A percentile compares a stretch with the other conserved stretches of the same genome.
phyloP scores from a whole-genome alignment of 352 stramenopile genomes.

The Elongisporangium prolatum region DNA sequence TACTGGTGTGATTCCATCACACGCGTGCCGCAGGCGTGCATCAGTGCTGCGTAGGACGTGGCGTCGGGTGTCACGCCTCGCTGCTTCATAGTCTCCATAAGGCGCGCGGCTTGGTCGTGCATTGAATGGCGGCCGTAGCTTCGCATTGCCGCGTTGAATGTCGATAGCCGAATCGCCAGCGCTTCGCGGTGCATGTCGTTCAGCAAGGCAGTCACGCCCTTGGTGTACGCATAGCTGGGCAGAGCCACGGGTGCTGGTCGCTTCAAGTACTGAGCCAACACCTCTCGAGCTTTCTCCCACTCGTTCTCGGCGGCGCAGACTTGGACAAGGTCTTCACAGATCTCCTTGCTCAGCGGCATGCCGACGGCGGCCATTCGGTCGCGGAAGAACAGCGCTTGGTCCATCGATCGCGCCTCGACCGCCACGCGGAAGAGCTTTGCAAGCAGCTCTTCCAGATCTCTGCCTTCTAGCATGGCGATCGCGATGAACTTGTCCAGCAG shows the following conservation, averaged over 20 bases:
- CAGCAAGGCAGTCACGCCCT: conserved; percentile 42
- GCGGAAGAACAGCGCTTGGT: conserved; percentile 56
- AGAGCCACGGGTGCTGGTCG: conserved; percentile 23
- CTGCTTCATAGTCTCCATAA: conserved; percentile 41
- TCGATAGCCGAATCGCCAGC: conserved; percentile 26
- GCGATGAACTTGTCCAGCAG: conserved; percentile 40
- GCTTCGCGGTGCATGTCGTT: conserved; percentile 36
- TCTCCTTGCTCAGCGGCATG: conserved; percentile 22
- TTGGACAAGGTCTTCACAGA: conserved; percentile 43
- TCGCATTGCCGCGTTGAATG: conserved; percentile 66
- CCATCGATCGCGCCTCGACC: conserved; percentile 34
- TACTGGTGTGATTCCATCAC: conserved; percentile 36
- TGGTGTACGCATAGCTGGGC: conserved; percentile 36
- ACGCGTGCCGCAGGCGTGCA: conserved; percentile 42
- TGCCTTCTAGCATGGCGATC: conserved; percentile 23
- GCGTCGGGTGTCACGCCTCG: conserved; percentile 34
- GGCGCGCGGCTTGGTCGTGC: conserved; percentile 24
- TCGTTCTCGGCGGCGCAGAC: conserved; percentile 38
- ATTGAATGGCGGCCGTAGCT: conserved; percentile 43
- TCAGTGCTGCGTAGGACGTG: conserved; percentile 48
- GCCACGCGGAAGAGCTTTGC: conserved; percentile 34
- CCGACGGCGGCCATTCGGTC: conserved; percentile 35
- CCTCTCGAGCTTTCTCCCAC: conserved; percentile 48
- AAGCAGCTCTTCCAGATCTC: conserved; percentile 37
- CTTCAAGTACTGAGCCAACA: conserved; percentile 45